Percentiles rank a stretch among this genome's conserved stretches.
These are phyloP conservation scores for Meyerozyma smithsonii DNA, from an alignment of 1,139 yeast genomes.

Conservation along the genomic window DNA sequence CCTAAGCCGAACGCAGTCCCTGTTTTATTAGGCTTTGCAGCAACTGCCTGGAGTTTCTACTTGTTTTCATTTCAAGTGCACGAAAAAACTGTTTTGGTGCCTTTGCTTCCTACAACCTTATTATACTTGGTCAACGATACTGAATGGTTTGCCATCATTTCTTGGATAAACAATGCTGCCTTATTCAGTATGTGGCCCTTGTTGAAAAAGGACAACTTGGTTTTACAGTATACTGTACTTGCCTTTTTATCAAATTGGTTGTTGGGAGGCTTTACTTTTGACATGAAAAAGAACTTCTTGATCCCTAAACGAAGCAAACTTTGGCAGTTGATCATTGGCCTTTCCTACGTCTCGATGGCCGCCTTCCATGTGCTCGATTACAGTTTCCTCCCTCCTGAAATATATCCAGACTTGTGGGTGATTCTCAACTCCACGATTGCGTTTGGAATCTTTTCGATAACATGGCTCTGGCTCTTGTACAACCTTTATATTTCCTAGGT, in stretches of 20 bases:
- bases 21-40: constrained; percentile 57
- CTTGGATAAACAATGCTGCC: constrained; percentile 85
- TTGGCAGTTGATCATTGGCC: constrained; percentile 53
- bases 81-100: constrained; percentile 81
- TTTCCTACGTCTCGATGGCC: constrained; percentile 55
- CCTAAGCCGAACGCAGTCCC: constrained; percentile 6
- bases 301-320: constrained; percentile 30
- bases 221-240: constrained; percentile 64
- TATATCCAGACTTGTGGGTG: constrained; percentile 83
- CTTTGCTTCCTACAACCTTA: constrained; percentile 78
- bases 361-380: constrained; percentile 53
- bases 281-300: constrained; percentile 32
- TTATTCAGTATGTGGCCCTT: constrained; percentile 87
- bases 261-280: constrained; percentile 44
- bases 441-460: constrained; percentile 68
- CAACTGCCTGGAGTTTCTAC: constrained; percentile 83
- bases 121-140: constrained; percentile 56
- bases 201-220: constrained; percentile 67
- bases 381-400: constrained; percentile 46
- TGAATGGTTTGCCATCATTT: constrained; percentile 61
- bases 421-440: constrained; percentile 69
- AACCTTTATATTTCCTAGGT: constrained; percentile 7
- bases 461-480: constrained; percentile 65
- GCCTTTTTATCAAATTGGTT: constrained; percentile 78
- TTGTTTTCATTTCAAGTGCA: constrained; percentile 94